Evolutionary conservation across 2,329 filamentous ascomycete genomes (phyloP), one percentile per base, ranked within the genome.

Genomic region (Penicillium oxalicum): DNA sequence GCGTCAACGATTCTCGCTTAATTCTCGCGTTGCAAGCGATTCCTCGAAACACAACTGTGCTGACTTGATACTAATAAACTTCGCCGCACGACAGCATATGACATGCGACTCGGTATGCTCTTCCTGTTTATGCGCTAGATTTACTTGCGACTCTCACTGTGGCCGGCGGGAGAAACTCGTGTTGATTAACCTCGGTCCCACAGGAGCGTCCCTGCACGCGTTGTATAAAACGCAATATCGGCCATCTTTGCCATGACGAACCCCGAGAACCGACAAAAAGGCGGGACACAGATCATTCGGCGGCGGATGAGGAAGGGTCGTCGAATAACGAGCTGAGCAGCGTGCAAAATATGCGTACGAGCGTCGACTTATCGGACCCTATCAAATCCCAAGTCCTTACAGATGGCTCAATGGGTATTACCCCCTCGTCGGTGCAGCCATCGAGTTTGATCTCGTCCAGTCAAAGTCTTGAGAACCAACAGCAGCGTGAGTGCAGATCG

Each of bases 171-270:
- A 18, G 36, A 53, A 41, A 37, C 44, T 32, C 48, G 41, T 53
- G 51, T 51, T 59, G 57, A 60, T 52, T 44, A 50, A 34, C 53
- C 33, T 51, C 4, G 9, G 48, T 47, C n/a, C 44, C 46, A 29
- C 70, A 94, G 89, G 89, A 95, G 76, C 86, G 93, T 68, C 93
- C 93, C 64, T 98, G 93, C 80, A 91, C 89, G 63, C 83, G 93
- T 74, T 98, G 93, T 77, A 88, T 97, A 73, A 98, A 97, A 75
- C 86, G 93, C 66, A 95, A 95, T 74, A 98, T 98, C 70, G 93
- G 91, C 63, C 93, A 98, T 72, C 80, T 98, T 58, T 98, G 93
- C 72, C 93, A 96, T 75, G 93, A 98, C 72, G 93, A 97, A 73
- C 91, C 91, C 59, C 85, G 91, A 70, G 91, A 98, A 65, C 77